Conservation (phyloP, 2,329 filamentous ascomycete species). For the Nemania sp. region DNA sequence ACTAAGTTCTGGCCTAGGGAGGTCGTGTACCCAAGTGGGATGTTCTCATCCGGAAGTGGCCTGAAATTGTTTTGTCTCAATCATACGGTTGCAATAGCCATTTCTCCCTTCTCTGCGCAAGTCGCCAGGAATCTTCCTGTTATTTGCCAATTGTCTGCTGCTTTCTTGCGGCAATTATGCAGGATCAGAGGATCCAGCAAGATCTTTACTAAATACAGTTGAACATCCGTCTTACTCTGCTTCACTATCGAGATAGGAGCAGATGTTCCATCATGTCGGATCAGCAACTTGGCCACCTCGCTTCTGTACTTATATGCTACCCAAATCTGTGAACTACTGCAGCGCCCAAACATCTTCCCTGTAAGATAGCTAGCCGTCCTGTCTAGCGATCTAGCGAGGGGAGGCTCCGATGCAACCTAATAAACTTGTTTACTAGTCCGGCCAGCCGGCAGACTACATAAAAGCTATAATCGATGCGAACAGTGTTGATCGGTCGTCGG, state of each 20-base stretch:
- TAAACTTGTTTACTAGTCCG: neutral
- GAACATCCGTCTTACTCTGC: neutral
- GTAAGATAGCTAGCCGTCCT: neutral
- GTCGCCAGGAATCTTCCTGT: no score
- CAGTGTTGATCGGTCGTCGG: neutral
- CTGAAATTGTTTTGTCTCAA: no score
- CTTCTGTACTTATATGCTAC: neutral
- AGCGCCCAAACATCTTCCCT: slow-evolving; percentile 8
- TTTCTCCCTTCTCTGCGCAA: no score
- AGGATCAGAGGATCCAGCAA: neutral
- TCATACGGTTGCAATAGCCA: no score
- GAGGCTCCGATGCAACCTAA: neutral
- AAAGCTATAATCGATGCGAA: neutral
- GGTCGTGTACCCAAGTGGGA: no score
- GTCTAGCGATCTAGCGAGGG: slow-evolving; percentile 6
- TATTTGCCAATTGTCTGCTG: neutral
- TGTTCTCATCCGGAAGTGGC: no score
- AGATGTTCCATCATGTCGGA: slow-evolving; percentile 14
- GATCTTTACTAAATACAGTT: neutral
- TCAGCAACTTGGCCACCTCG: slow-evolving; percentile 2
- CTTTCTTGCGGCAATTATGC: neutral
- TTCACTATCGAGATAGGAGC: slow-evolving; percentile 24
- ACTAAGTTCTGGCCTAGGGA: neutral
- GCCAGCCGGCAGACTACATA: neutral
- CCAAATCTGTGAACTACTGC: no score